These are phyloP conservation scores for Phytophthora cryptogea DNA, from an alignment of 352 stramenopile species.

Conservation along the genomic window DNA sequence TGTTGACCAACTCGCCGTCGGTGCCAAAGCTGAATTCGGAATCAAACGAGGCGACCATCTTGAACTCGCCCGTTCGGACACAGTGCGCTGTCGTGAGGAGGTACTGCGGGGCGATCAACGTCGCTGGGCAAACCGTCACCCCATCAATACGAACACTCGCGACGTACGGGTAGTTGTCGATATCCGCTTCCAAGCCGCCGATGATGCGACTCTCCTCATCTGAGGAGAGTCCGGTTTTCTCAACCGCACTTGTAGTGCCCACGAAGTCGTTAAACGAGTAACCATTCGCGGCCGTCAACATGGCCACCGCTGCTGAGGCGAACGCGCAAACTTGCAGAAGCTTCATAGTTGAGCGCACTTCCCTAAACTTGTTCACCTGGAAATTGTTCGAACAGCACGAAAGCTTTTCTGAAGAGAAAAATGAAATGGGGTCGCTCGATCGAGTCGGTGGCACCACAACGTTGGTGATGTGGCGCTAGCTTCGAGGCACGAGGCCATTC, in stretches of 20 bases:
- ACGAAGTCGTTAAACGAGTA: constrained; percentile 22
- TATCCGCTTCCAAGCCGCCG: constrained; percentile 12
- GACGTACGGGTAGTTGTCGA: constrained; percentile 54
- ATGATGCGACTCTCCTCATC: constrained; percentile 38
- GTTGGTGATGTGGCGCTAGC: constrained; percentile 15
- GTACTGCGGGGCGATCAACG: constrained; percentile 64
- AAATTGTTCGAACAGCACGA: constrained; percentile 7
- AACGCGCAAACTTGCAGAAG: constrained; percentile 21
- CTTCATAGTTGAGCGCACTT: constrained; percentile 20
- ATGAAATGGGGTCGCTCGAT: constrained; percentile 9
- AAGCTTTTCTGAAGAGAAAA: background rate
- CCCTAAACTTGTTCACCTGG: background rate
- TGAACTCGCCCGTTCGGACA: constrained; percentile 41
- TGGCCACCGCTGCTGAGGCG: constrained; percentile 1
- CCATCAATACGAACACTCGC: constrained; percentile 55
- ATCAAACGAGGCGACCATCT: constrained; percentile 33
- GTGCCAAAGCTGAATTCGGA: constrained; percentile 27
- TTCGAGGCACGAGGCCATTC: constrained; percentile 1
- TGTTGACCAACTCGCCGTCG: constrained; percentile 28
- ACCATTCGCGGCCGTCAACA: constrained; percentile 11
- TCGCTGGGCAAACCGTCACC: constrained; percentile 59
- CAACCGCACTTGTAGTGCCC: background rate
- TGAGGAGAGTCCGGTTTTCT: constrained; percentile 27
- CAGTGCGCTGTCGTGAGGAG: constrained; percentile 76
- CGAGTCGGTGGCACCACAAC: constrained; percentile 1